phyloP scores from a whole-genome alignment of 768 basidiomycete genomes.

The Porphyrellus cyaneotinctus region DNA sequence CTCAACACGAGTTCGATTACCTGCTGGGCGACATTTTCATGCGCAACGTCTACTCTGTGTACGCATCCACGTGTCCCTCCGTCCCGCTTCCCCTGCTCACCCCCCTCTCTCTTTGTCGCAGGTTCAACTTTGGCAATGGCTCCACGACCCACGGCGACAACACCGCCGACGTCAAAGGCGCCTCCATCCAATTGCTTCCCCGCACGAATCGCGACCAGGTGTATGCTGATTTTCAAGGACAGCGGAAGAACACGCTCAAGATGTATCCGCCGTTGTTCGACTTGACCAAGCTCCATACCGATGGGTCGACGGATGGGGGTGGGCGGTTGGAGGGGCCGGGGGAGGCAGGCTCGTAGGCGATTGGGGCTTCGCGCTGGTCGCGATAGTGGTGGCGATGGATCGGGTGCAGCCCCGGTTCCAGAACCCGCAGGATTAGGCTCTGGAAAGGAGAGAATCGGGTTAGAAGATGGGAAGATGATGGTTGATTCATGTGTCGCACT shows the following conservation, averaged over 20 bases:
- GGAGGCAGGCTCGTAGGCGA: background rate
- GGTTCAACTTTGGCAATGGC: slow-evolving; percentile 42
- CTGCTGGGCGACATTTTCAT: slow-evolving; percentile 43
- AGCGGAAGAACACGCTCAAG: slow-evolving; percentile 13
- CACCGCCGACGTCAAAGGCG: slow-evolving; percentile 18
- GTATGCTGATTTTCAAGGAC: slow-evolving; percentile 23
- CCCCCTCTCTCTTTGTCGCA: slow-evolving; percentile 3
- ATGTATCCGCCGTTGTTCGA: slow-evolving; percentile 24
- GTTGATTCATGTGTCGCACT: too few species aligned
- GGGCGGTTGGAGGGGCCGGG: slow-evolving; percentile 16
- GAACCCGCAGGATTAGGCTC: too few species aligned
- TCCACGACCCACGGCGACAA: slow-evolving; percentile 2
- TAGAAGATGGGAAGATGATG: too few species aligned
- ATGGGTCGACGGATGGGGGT: slow-evolving; percentile 21
- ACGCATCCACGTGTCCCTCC: slow-evolving; percentile 3
- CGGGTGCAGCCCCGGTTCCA: too few species aligned
- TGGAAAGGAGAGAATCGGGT: too few species aligned
- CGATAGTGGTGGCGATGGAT: too few species aligned
- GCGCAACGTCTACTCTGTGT: slow-evolving; percentile 46
- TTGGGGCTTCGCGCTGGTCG: too few species aligned
- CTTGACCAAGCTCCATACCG: slow-evolving; percentile 12
- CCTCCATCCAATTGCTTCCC: slow-evolving; percentile 41
- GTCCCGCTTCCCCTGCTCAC: background rate
- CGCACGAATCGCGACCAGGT: slow-evolving; percentile 35
- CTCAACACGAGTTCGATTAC: slow-evolving; percentile 33